These are phyloP conservation scores for Lasiosphaeriaceae sp. DNA, from an alignment of 495 filamentous ascomycete species.

Conservation along the genomic window DNA sequence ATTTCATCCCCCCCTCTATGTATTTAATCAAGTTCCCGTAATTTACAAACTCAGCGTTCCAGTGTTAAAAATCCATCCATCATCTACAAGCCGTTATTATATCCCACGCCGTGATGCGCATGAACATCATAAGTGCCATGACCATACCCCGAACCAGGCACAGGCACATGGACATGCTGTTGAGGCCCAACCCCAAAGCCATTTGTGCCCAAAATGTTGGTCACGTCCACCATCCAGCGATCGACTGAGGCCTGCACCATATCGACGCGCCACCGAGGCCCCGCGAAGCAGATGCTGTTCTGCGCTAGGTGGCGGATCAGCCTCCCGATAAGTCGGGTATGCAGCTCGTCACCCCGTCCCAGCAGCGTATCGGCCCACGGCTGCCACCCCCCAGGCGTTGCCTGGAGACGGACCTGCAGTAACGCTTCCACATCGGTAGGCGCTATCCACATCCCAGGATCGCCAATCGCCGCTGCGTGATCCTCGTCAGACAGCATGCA, in stretches of 20 bases:
- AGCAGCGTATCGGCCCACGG: conserved; percentile 6
- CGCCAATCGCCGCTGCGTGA: not conserved
- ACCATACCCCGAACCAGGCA: too few species aligned
- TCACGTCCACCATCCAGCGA: not conserved
- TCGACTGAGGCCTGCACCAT: not conserved
- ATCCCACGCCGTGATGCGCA: too few species aligned
- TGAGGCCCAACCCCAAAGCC: too few species aligned
- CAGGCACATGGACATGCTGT: too few species aligned
- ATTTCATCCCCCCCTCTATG: too few species aligned
- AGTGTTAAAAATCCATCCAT: too few species aligned
- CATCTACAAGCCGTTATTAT: too few species aligned
- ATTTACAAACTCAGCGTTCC: too few species aligned
- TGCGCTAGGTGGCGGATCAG: not conserved
- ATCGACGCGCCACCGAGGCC: not conserved
- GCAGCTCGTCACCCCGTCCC: not conserved
- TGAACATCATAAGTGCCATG: too few species aligned
- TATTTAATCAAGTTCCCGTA: too few species aligned
- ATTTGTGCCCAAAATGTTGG: too few species aligned
- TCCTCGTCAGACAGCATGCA: not conserved
- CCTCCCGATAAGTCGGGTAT: not conserved
- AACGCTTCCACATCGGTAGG: conserved; percentile 8
- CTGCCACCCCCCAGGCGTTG: conserved; percentile 4
- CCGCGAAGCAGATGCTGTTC: not conserved
- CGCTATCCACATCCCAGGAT: conserved; percentile 6
- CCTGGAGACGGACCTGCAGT: not conserved